Base-by-base conservation (phyloP, 2,329 filamentous ascomycete species). In the Talaromyces sp. region DNA sequence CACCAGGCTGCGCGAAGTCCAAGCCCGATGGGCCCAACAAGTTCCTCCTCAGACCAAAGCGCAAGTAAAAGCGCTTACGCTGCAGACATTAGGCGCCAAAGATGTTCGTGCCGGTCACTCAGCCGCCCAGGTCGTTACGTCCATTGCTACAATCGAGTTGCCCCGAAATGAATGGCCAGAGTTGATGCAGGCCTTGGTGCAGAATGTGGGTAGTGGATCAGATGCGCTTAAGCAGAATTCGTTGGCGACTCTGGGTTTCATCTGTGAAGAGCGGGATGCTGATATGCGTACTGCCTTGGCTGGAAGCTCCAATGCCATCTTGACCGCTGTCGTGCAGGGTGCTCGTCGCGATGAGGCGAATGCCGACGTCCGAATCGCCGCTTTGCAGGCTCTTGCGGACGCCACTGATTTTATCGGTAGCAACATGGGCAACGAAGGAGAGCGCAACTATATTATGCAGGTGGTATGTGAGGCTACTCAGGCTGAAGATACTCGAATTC, bases 371-470 rank as follows among this genome's bases (percentile, higher is more conserved):
- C 91, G 95, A 68, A 85, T 92, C 69, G 92, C 95, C 59, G 95
- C 95, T 73, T 95, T 99, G 74, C 91, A 91, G 57, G 95, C 95
- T 52, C 88, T 99, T 50, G 91, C 93, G 71, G 95, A 99, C 79
- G 97, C 93, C 42, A 88, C 98, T 64, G 95, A 99, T 78, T 99
- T 99, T 73, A 93, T 99, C 63, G 87, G 92, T 68, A 96, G 92
- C 80, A 99, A 99, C 82, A 99, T 99, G 79, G 96, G 97, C 80
- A 95, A 98, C 72, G 95, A 99, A 79, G 95, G 93, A 72, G 95
- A 99, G 84, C 89, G 95, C 69, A 99, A 99, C 82, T 99, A 98
- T 83, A 99, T 99, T 74, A 99, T 99, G 95, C 95, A 99, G 82
- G 95, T 99, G 68, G 92, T 99, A 72, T 99, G 95, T 80, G 95